Percentiles rank a stretch among this genome's conserved stretches.
phyloP scores from a whole-genome alignment of 2,329 filamentous ascomycete species.

The Cyphellophora europaea region DNA sequence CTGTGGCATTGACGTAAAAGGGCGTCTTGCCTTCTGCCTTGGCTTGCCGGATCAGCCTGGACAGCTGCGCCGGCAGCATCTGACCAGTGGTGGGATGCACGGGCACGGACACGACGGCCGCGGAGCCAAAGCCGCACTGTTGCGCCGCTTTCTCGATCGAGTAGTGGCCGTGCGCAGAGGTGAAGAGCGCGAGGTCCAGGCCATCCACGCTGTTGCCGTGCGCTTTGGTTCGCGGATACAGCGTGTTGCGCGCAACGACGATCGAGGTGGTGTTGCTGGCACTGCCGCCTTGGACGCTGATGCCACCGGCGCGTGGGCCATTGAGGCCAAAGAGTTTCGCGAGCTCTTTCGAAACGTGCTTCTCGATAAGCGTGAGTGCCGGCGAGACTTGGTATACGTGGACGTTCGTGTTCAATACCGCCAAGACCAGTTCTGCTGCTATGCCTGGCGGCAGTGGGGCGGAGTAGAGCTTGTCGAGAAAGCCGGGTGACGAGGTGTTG shows the following conservation, averaged over 20 bases:
- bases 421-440: constrained; percentile 73
- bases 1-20: constrained; percentile 91
- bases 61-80: constrained; percentile 61
- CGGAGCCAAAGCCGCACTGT: constrained; percentile 72
- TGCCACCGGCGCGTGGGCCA: constrained; percentile 59
- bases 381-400: constrained; percentile 94
- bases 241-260: constrained; percentile 74
- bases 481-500: constrained; percentile 98
- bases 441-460: constrained; percentile 81
- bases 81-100: constrained; percentile 58
- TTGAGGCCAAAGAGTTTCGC: constrained; percentile 69
- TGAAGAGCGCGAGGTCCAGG: constrained; percentile 69
- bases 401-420: constrained; percentile 82
- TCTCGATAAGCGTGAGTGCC: constrained; percentile 78
- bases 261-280: constrained; percentile 79
- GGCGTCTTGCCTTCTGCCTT: constrained; percentile 64
- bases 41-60: constrained; percentile 52
- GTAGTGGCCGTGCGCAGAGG: constrained; percentile 85
- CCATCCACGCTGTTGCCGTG: constrained; percentile 51
- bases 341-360: constrained; percentile 63
- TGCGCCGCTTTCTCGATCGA: constrained; percentile 91
- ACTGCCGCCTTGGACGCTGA: constrained; percentile 70
- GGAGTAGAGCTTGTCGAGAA: constrained; percentile 91
- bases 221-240: constrained; percentile 70
- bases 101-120: constrained; percentile 62